These are phyloP conservation scores for Emericellopsis atlantica DNA, from an alignment of 2,329 filamentous ascomycete genomes.

Conservation along the genomic window DNA sequence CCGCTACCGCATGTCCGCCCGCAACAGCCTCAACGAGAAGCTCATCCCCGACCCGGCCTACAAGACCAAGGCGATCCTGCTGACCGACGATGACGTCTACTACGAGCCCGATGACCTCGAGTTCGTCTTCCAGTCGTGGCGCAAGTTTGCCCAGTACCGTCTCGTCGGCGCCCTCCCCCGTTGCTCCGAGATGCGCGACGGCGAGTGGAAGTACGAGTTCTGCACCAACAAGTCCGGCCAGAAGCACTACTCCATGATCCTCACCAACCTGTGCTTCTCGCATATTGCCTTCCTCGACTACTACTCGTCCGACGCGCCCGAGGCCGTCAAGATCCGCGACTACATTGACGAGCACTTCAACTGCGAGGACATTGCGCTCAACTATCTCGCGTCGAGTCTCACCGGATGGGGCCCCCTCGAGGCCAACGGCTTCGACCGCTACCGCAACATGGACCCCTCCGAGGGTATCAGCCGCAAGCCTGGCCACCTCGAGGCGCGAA, in stretches of 20 bases:
- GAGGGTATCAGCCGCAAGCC: conserved; percentile 19
- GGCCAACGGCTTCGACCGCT: conserved; percentile 17
- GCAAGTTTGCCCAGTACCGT: conserved; percentile 19
- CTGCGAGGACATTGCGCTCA: conserved; percentile 26
- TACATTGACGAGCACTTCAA: conserved; percentile 24
- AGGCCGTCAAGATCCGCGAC: conserved; percentile 16
- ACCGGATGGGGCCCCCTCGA: conserved; percentile 20
- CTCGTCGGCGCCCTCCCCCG: conserved; percentile 22
- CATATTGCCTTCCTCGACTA: conserved; percentile 25
- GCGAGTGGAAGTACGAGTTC: conserved; percentile 17
- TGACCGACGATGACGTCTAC: conserved; percentile 26
- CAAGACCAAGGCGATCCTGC: conserved; percentile 23
- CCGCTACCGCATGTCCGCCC: conserved; percentile 10
- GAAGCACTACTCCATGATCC: conserved; percentile 20
- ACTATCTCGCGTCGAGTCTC: conserved; percentile 19
- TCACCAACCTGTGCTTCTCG: conserved; percentile 23
- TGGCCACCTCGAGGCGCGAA: conserved; percentile 19
- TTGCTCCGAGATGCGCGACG: conserved; percentile 13
- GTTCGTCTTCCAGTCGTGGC: conserved; percentile 26
- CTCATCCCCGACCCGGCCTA: conserved; percentile 21
- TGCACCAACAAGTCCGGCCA: conserved; percentile 13
- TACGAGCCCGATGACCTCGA: conserved; percentile 23
- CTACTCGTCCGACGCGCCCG: conserved; percentile 18
- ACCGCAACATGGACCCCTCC: conserved; percentile 16
- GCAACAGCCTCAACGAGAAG: conserved; percentile 19